These are phyloP conservation scores for Austroboletus niveus DNA, from an alignment of 1,284 basidiomycete genomes.

Conservation along the genomic window DNA sequence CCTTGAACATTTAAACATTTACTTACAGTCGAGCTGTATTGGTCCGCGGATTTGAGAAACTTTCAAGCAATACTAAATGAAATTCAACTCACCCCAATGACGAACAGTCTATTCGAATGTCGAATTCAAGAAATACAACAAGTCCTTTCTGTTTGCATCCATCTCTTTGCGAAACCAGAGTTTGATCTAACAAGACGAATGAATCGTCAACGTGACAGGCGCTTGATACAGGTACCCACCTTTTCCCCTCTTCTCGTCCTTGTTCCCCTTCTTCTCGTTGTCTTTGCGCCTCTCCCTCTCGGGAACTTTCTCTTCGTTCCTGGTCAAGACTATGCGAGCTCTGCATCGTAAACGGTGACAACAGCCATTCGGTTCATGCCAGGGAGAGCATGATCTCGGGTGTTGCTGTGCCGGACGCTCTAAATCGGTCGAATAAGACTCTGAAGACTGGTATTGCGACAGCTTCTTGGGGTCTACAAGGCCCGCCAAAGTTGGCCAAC, in stretches of 20 bases:
- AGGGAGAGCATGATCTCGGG: too few relatives aligned
- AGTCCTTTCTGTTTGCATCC: background rate
- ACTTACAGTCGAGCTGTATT: too few relatives aligned
- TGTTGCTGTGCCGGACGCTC: too few relatives aligned
- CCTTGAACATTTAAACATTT: too few relatives aligned
- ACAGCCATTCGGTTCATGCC: too few relatives aligned
- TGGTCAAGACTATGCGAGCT: background rate
- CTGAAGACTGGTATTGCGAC: constrained; percentile 1
- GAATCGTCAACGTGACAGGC: constrained; percentile 35
- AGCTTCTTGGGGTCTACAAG: constrained; percentile 25
- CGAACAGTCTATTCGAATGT: background rate
- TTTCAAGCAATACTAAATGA: too few relatives aligned
- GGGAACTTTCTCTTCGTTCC: constrained; percentile 22
- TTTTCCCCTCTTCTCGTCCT: constrained; percentile 21
- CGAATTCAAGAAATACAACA: background rate
- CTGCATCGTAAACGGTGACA: too few relatives aligned
- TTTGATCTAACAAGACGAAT: constrained; percentile 28
- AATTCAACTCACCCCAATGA: background rate
- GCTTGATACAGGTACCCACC: too few relatives aligned
- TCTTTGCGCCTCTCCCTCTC: constrained; percentile 8
- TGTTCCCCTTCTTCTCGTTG: constrained; percentile 29
- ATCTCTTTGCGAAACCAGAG: constrained; percentile 34
- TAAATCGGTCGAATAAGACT: too few relatives aligned
- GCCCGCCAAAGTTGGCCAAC: background rate
- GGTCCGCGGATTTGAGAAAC: too few relatives aligned